Base-by-base conservation (phyloP, 2,329 filamentous ascomycete species). In the Trichoderma gracile region DNA sequence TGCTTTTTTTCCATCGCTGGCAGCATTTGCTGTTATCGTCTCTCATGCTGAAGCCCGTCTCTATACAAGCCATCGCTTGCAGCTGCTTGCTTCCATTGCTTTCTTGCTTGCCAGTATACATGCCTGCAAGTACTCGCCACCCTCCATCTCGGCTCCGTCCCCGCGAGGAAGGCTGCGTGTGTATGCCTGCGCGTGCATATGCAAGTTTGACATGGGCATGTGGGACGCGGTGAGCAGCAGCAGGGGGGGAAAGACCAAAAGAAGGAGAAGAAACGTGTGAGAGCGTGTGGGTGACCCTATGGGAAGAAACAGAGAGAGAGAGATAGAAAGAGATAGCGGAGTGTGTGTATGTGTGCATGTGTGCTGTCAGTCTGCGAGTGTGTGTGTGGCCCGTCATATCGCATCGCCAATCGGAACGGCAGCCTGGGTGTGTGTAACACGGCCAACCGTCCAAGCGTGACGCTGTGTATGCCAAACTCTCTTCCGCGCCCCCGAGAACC, bases 321-420 rank as follows among this genome's bases (percentile, higher is more conserved):
- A 30, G 10, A n/a, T 1, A n/a, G 23, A 25, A 5, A 27, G 47
- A 17, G 47, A 17, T 15, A 8, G 46, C 5, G 47, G 2, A 38
- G 23, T 49, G 14, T 7, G 52, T 43, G 15, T 23, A 19, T 55
- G 33, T 12, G 30, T 54, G 56, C 15, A 23, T 45, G 27, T 43
- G 52, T 49, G 60, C 25, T 40, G 27, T 21, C 17, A n/a, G 42
- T 63, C 42, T 63, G 60, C 43, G 33, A 38, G n/a, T 62, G 50
- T 54, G 21, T 30, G 52, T 55, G 30, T 56, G 33, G 61, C 53
- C 58, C 53, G 40, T 42, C 58, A 62, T 30, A 46, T 62, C 25
- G 38, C 58, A 46, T 62, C 58, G 47, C 58, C 58, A 62, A 62
- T 62, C 58, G 58, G 58, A 62, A 62, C 58, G 58, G 40, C 49